A percentile compares a stretch with the other conserved stretches of the same genome.
Conservation (phyloP, 176 grass and related monocot genomes). For the Hordeum marinum region DNA sequence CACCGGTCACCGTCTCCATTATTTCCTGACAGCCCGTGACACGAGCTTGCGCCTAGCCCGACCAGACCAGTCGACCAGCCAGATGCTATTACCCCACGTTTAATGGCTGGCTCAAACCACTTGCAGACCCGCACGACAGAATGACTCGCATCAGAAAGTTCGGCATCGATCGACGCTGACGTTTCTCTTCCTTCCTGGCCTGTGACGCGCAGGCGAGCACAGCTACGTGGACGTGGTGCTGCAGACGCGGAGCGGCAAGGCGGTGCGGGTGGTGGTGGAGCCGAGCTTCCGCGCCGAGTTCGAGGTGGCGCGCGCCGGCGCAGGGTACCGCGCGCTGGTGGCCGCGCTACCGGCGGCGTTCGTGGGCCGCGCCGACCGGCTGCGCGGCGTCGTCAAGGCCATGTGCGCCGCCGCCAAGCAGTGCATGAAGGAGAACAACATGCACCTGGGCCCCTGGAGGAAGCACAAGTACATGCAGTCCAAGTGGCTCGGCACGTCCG, state of each 20-base stretch:
- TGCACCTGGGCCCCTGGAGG: conserved; percentile 88
- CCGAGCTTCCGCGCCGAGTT: conserved; percentile 82
- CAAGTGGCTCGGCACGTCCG: conserved; percentile 68
- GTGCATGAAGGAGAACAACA: conserved; percentile 96
- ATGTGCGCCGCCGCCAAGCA: conserved; percentile 83
- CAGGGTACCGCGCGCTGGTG: conserved; percentile 67
- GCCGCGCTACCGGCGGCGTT: conserved; percentile 56
- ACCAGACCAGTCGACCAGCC: neutral
- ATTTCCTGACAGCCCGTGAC: neutral
- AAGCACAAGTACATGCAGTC: conserved; percentile 96
- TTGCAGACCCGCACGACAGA: neutral
- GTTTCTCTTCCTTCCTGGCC: neutral
- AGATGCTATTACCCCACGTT: neutral
- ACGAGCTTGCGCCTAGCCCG: neutral
- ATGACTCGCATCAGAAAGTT: neutral
- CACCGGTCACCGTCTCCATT: conserved; percentile 6
- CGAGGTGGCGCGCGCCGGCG: conserved; percentile 75
- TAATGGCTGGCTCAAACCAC: neutral
- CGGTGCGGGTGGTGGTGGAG: conserved; percentile 74
- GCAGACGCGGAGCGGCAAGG: conserved; percentile 54
- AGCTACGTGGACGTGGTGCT: conserved; percentile 76
- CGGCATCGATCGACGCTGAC: neutral
- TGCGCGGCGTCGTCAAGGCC: conserved; percentile 63
- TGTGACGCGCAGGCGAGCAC: conserved; percentile 55
- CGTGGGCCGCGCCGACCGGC: conserved; percentile 71